Evolutionary conservation across 2,329 filamentous ascomycete species (phyloP).

Genomic region (Calycina herbarum): DNA sequence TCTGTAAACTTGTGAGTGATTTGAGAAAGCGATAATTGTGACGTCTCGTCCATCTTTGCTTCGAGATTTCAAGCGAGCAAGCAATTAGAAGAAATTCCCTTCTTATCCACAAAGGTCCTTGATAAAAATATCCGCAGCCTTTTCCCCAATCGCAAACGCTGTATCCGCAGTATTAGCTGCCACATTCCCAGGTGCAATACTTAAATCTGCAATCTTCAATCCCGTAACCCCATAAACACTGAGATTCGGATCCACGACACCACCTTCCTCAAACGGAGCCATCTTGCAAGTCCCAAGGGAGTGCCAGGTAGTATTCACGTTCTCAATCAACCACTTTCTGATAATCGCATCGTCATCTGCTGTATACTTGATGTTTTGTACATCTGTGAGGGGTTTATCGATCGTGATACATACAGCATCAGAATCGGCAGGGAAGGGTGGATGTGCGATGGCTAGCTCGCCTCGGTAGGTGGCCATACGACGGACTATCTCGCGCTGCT

Average conservation of each 20-base stretch:
- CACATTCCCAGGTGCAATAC: slow-evolving; percentile 41
- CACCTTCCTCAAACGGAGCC: slow-evolving; percentile 37
- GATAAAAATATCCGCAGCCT: slow-evolving; percentile 40
- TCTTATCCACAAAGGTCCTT: slow-evolving; percentile 31
- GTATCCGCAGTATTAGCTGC: slow-evolving; percentile 46
- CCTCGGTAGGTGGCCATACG: slow-evolving; percentile 52
- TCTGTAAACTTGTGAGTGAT: too few species aligned
- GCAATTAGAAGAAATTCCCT: too few species aligned
- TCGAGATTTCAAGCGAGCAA: too few species aligned
- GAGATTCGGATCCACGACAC: slow-evolving; percentile 39
- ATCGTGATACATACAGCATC: slow-evolving; percentile 36
- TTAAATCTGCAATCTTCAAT: slow-evolving; percentile 44
- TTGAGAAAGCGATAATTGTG: too few species aligned
- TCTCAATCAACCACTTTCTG: slow-evolving; percentile 42
- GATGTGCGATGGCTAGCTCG: slow-evolving; percentile 43
- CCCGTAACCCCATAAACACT: slow-evolving; percentile 40
- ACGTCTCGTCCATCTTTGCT: too few species aligned
- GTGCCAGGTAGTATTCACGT: slow-evolving; percentile 40
- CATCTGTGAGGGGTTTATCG: slow-evolving; percentile 16
- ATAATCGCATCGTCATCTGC: slow-evolving; percentile 36
- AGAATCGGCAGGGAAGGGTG: slow-evolving; percentile 44
- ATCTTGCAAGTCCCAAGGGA: slow-evolving; percentile 42
- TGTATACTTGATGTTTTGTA: slow-evolving; percentile 39
- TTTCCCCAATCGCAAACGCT: slow-evolving; percentile 42
- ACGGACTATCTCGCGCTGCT: slow-evolving; percentile 57